Percentiles rank a stretch among this genome's conserved stretches.
phyloP scores from a whole-genome alignment of 495 filamentous ascomycete species.

The Sporormia fimetaria region DNA sequence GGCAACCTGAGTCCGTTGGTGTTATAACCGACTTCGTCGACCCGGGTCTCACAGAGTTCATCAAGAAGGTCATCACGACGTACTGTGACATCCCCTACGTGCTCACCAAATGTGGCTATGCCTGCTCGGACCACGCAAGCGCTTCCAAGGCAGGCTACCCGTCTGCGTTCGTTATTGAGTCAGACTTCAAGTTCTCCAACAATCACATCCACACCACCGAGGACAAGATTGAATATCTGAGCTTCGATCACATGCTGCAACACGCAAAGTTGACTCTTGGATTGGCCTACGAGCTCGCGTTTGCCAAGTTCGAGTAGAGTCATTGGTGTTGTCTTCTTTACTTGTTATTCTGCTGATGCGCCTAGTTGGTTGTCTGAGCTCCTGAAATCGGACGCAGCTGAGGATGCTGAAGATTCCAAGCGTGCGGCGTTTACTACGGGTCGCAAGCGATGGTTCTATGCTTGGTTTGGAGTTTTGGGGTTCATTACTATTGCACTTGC shows the following conservation, averaged over 20 bases:
- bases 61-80: conserved; percentile 72
- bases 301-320: too few relatives aligned
- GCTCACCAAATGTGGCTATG: conserved; percentile 90
- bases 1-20: conserved; percentile 75
- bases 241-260: conserved; percentile 94
- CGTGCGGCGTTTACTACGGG: too few relatives aligned
- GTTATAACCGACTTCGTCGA: conserved; percentile 92
- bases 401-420: too few relatives aligned
- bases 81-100: conserved; percentile 48
- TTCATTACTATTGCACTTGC: too few relatives aligned
- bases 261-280: conserved; percentile 86
- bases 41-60: conserved; percentile 68
- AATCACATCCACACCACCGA: conserved; percentile 83
- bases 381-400: too few relatives aligned
- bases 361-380: too few relatives aligned
- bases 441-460: too few relatives aligned
- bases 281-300: conserved; percentile 77
- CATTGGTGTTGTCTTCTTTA: too few relatives aligned
- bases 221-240: conserved; percentile 75
- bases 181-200: conserved; percentile 69
- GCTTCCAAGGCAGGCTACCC: conserved; percentile 92
- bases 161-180: conserved; percentile 90
- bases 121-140: conserved; percentile 90
- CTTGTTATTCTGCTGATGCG: too few relatives aligned
- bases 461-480: too few relatives aligned